A percentile compares a stretch with the other conserved stretches of the same genome.
Evolutionary conservation across 768 basidiomycete species (phyloP).

Genomic region (Crassisporium funariophilum): DNA sequence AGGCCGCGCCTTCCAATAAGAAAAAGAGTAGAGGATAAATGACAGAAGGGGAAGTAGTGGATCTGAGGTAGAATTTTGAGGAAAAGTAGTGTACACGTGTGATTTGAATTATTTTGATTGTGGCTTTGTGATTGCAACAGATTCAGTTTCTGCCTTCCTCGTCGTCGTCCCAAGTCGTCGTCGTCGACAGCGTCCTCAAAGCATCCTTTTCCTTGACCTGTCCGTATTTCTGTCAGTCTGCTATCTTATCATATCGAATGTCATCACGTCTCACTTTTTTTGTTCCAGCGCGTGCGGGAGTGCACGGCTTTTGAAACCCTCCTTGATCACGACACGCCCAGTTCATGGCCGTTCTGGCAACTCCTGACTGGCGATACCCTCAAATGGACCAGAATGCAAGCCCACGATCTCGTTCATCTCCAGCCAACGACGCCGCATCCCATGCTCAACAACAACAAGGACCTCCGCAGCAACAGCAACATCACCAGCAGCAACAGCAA

Average conservation of each 20-base stretch:
- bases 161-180: too few species aligned
- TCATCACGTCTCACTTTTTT: too few species aligned
- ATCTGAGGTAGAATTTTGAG: background rate
- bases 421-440: slow-evolving; percentile 51
- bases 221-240: background rate
- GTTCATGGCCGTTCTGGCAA: slow-evolving; percentile 81
- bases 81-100: slow-evolving; percentile 18
- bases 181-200: slow-evolving; percentile 33
- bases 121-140: slow-evolving; percentile 40
- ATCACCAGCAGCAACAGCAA: slow-evolving; percentile 22
- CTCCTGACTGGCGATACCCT: slow-evolving; percentile 72
- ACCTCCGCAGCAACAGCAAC: slow-evolving; percentile 18
- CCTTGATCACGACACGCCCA: too few species aligned
- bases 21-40: too few species aligned
- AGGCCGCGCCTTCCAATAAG: too few species aligned
- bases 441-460: slow-evolving; percentile 26
- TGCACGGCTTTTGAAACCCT: too few species aligned
- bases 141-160: slow-evolving; percentile 29
- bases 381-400: slow-evolving; percentile 67
- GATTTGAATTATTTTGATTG: slow-evolving; percentile 35
- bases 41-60: background rate
- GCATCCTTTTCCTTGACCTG: slow-evolving; percentile 4
- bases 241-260: too few species aligned
- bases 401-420: slow-evolving; percentile 62
- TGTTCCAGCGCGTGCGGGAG: too few species aligned